Base-by-base conservation (phyloP, 345 rosid species). In the Eucalyptus globulus region DNA sequence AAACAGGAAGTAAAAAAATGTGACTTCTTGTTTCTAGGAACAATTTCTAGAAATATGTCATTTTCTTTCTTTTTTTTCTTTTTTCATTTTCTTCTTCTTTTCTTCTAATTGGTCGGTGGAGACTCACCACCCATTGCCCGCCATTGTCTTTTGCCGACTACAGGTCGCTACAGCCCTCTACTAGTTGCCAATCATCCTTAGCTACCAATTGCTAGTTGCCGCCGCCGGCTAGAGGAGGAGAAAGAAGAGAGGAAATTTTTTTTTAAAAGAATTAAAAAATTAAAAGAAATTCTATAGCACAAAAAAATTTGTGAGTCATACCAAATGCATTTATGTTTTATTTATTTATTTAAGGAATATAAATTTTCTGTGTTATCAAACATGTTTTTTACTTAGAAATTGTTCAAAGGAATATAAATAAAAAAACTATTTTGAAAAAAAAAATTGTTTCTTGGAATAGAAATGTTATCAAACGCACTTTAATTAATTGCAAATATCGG, bases 131-230 rank as follows among this genome's bases (percentile, higher is more conserved):
- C 54, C 53, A 2, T 50, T 0, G 1, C 54, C 0, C 7, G 0
- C 54, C 21, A 50, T 2, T 0, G 0, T 50, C 54, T 50, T 50
- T 50, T 50, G 54, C 0, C 0, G 1, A 1, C 4, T 50, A 1
- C 4, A 6, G 4, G 54, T 50, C 0, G 0, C 54, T 4, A 50
- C 0, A 15, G 21, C 54, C 54, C 54, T 50, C 8, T 50, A 16
- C 0, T 3, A 0, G 17, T 15, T 0, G 17, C 1, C 0, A 0
- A 2, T 50, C 8, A 0, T 0, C 53, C 53, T 3, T 50, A 50
- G 53, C 19, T 0, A 0, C 8, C 4, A 16, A 6, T 50, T 16
- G 21, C 1, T 0, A 0, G 7, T 50, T 0, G 8, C 0, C 4
- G 2, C 8, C 0, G 1, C 0, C 0, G 0, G 0, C 8, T 50